Base-by-base conservation (phyloP, 2,329 filamentous ascomycete genomes). In the Colletotrichum sp. region DNA sequence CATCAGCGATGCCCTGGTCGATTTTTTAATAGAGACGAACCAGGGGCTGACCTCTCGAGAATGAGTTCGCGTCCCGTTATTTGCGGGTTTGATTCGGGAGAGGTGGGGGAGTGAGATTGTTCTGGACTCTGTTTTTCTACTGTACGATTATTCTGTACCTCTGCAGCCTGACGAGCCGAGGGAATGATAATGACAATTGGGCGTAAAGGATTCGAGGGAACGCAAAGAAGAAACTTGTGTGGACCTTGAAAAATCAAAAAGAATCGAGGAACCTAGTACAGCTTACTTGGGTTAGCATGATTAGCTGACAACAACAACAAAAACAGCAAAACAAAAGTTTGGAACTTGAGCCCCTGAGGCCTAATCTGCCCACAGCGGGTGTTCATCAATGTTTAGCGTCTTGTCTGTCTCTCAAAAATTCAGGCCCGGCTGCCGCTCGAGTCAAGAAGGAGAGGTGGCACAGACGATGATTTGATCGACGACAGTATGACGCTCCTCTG, bases 381-480 rank as follows among this genome's bases (percentile, higher is more conserved):
- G 60, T 52, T 38, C 60, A 18, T 55, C 34, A 28, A 30, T 30
- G n/a, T 55, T 43, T 69, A 62, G 55, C 66, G 71, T 60, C 43
- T 58, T 71, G 60, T 66, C 70, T 55, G 55, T 64, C 60, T 70
- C 72, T 71, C 52, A 15, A 65, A 66, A 64, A 71, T 24, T 26
- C 60, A 56, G 55, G 60, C 48, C 48, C 48, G 30, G 32, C 48
- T 32, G 52, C 60, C 34, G 69, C 56, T 26, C 15, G 70, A 69
- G 73, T 73, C 73, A 58, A 68, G 62, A 66, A 58, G 38, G 18
- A 66, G 68, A 72, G 28, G 73, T 60, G 64, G 64, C 70, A 75
- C 64, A 52, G 70, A 30, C 73, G 69, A 72, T 68, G 70, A 73
- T 75, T 75, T 73, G 56, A 65, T 60, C 32, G 34, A 60, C 68